Base-by-base conservation (phyloP, 306 rosid genomes). In the Cicer arietinum region DNA sequence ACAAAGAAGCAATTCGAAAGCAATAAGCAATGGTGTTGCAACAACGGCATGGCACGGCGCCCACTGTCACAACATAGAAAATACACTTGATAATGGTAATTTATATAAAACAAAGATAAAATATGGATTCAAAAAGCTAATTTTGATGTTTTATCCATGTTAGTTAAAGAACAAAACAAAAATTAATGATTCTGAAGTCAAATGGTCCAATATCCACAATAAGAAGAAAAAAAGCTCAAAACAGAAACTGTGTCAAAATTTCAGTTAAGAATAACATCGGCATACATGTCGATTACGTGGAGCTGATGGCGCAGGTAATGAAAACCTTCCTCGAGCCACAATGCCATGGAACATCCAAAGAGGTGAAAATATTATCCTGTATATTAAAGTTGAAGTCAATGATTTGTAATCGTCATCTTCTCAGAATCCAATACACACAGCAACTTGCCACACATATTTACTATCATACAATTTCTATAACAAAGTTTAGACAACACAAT, bases 21-120 rank as follows among this genome's bases (percentile, higher is more conserved):
- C 89, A 80, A 95, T 74, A 64, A 95, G 97, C 89, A 95, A 87
- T 7, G 98, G 99, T 35, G 82, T 84, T 8, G 98, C 98, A 50
- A 90, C 98, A 53, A 95, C 85, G 39, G 99, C 87, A 83, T 95
- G 99, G 77, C 99, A 95, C 2, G 99, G 99, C 59, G 99, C 99
- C 99, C 99, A 95, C 99, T 95, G 96, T 83, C 85, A 92, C 78
- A 83, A 85, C 57, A 86, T 12, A 85, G 68, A 71, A 76, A 72
- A 83, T 61, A 22, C 8, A 59, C 69, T 18, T 39, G 53, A 46
- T 25, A 74, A 67, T 17, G 30, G 71, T 20, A 79, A 46, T 16
- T 17, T 61, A 54, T 61, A 54, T 54, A 52, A 63, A 63, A 22
- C 66, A 59, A 58, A 50, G 35, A 17, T 64, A 69, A 68, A 76